Evolutionary conservation across 805 yeast species (phyloP), one percentile per base, ranked within the genome.

Genomic region (Saccharomycopsis microspora): DNA sequence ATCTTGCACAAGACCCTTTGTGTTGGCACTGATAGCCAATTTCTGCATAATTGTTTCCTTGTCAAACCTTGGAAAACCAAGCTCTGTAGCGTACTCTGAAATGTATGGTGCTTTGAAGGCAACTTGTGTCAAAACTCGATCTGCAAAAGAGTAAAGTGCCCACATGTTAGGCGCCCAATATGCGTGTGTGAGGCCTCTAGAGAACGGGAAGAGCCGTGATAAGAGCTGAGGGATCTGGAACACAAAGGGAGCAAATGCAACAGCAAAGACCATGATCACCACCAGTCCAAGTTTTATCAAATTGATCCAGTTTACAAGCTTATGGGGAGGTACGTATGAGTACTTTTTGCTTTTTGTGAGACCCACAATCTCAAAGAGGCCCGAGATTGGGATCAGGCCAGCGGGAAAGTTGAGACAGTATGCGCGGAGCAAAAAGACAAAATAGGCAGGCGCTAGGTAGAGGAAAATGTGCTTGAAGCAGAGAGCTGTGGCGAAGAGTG

Each of bases 91-190:
- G 11, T 72, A 52, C 2, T 52, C 58, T 8, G 75, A 69, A 46
- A 78, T 64, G 49, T 75, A 72, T 27, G 76, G 74, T 7, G 69
- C 50, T 43, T 58, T 42, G 53, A 55, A 48, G 59, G 49, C 41
- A 10, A 43, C 44, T 35, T 52, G 51, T 9, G 82, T 71, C 49
- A 88, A 67, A 0, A 81, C 58, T 49, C 95, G 71, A 63, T 93
- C 99, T 9, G 72, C 51, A 54, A 85, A 82, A 1, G 97, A 85
- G 64, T 93, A 93, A 6, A 90, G 57, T 0, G 98, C 96, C 99
- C 99, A 93, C 42, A 88, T 69, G 58, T 93, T 93, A 10, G 99
- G 97, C 1, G 98, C 97, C 97, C 98, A 93, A 65, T 93, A 93
- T 0, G 97, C 96, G 64, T 93, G 98, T 4, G 97, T 93, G 36